Evolutionary conservation across 768 basidiomycete species (phyloP).

Genomic region (Lactarius quietus): DNA sequence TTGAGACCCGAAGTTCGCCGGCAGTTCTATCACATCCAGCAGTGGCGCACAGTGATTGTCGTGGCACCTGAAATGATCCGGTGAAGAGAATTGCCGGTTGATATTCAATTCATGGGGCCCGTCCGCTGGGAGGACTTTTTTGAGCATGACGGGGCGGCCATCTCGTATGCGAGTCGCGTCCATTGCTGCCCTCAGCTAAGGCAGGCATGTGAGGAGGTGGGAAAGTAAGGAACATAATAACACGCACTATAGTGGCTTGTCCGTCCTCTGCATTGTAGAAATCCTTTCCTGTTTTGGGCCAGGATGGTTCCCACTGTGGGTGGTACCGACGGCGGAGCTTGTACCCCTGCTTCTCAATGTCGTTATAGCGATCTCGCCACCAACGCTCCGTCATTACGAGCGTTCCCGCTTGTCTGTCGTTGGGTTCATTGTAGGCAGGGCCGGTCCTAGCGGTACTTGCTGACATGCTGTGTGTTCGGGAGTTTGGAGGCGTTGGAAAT

Average conservation of each 20-base stretch:
- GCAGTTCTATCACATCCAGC: conserved; percentile 26
- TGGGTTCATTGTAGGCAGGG: neutral
- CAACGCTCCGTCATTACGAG: conserved; percentile 17
- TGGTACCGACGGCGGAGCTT: conserved; percentile 20
- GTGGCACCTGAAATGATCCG: conserved; percentile 26
- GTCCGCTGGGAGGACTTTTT: conserved; percentile 8
- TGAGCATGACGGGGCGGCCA: conserved; percentile 16
- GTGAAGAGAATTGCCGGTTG: conserved; percentile 17
- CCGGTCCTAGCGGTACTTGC: neutral
- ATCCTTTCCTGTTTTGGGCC: conserved; percentile 9
- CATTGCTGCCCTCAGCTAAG: conserved; percentile 17
- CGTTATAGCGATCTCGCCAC: conserved; percentile 14
- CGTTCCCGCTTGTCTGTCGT: conserved; percentile 2
- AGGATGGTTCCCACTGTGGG: conserved; percentile 17
- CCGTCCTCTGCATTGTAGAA: conserved; percentile 19
- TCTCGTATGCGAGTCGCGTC: conserved; percentile 14
- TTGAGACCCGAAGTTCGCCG: conserved; percentile 6
- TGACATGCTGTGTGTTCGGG: neutral
- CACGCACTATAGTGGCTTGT: conserved; percentile 15
- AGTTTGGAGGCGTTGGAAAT: neutral
- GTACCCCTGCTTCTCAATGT: conserved; percentile 6
- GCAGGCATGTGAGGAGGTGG: neutral
- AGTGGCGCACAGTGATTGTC: conserved; percentile 32
- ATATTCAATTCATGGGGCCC: conserved; percentile 16
- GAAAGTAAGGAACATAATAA: neutral